Base-by-base conservation (phyloP, 352 stramenopile genomes). In the Phytopythium ostracodes region DNA sequence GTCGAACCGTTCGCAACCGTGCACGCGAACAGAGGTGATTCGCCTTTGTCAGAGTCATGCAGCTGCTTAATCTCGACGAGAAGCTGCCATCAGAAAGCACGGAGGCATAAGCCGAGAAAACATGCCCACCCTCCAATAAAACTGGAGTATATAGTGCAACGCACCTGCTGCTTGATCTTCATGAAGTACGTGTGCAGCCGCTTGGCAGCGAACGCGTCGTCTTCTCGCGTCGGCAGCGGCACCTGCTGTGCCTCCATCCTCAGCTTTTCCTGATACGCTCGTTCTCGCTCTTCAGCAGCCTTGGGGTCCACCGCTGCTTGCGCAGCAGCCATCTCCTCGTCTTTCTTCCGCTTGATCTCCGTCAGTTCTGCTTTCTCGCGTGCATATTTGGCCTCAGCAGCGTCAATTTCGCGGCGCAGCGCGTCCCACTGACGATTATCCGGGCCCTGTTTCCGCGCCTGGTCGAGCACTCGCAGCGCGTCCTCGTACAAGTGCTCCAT, bases 181-280 rank as follows among this genome's bases (percentile, higher is more conserved):
- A 72, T 78, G 56, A 89, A 88, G 61, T 91, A 92, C 7, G 60
- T 79, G 57, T 92, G 64, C 11, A 92, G 46, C 51, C 71, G 74
- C 46, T 68, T 55, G 1, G 66, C 71, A 27, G 75, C 63, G 50
- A 76, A 66, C 20, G n/a, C 79, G 53, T 97, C 78, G 40, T 97
- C 86, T 38, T 98, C 66, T 24, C 75, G 65, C 2, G 60, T 76
- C 15, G 82, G 79, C 29, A 89, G 60, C 12, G 67, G 72, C 58
- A 74, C 75, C 1, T 68, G 60, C 25, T 84, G 72, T 29, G 66
- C 66, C 25, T 70, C 64, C n/a, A 68, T 58, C 33, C 78, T 65
- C 18, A 76, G 58, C 24, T 67, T 66, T 15, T 72, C 59, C 40
- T 76, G 65, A 11, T 75, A 65, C 7, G 82, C 68, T 35, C 83